phyloP scores from a whole-genome alignment of 2,329 filamentous ascomycete species.

The Ascochyta viciae-villosae region DNA sequence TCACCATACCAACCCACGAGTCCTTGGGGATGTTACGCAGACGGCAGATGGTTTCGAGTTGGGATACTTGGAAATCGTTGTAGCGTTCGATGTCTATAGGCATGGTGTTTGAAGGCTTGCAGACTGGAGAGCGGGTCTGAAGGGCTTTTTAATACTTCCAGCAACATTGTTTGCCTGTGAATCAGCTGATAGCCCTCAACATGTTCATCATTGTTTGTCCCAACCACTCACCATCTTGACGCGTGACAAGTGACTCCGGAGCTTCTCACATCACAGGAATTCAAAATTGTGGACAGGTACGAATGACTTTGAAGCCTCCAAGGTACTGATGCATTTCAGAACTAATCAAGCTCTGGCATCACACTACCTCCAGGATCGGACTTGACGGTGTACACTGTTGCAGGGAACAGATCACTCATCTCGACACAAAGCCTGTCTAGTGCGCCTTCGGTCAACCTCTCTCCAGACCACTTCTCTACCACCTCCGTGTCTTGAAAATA shows the following conservation, averaged over 20 bases:
- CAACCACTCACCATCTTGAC: no score
- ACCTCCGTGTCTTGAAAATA: neutral
- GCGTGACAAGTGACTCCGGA: no score
- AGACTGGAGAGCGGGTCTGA: no score
- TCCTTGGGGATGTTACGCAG: neutral
- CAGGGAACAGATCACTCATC: neutral
- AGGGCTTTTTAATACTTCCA: no score
- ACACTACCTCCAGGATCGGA: constrained; percentile 5
- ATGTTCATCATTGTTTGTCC: no score
- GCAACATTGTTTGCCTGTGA: no score
- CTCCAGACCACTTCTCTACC: constrained; percentile 2
- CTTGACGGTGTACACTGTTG: neutral
- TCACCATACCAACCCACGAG: neutral
- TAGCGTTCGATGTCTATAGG: neutral
- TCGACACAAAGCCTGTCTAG: constrained; percentile 1
- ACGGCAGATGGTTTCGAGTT: neutral
- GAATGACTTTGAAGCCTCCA: no score
- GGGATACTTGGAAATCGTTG: neutral
- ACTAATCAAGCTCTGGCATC: neutral
- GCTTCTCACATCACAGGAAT: no score
- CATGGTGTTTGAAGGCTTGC: no score
- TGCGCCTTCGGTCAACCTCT: constrained; percentile 16
- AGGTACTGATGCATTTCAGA: neutral
- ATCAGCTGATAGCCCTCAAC: no score
- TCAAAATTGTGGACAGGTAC: no score